Conservation (phyloP, 345 rosid species). For the Excoecaria agallocha region DNA sequence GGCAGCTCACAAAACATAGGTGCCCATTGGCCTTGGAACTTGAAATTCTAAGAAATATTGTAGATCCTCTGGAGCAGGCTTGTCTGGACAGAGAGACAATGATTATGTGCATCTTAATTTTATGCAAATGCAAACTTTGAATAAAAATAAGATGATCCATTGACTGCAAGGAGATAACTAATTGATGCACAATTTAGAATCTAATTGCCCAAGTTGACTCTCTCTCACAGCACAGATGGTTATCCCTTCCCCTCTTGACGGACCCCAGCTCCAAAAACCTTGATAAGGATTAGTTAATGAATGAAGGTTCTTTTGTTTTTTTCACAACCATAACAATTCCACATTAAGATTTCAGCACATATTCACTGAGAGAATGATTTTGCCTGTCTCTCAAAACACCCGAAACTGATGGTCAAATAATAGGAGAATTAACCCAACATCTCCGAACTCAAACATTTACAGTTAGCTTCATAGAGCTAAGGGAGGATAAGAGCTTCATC, state of each 20-base stretch:
- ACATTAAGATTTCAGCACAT: not conserved
- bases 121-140: not conserved
- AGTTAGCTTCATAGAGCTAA: not conserved
- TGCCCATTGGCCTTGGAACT: constrained; percentile 78
- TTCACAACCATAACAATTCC: not conserved
- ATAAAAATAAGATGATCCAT: not conserved
- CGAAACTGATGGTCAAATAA: not conserved
- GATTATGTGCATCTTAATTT: constrained; percentile 1
- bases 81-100: constrained; percentile 43
- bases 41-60: constrained; percentile 68
- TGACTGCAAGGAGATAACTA: constrained; percentile 2
- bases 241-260: not conserved
- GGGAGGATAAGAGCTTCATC: not conserved
- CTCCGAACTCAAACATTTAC: not conserved
- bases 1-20: constrained; percentile 71
- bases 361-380: not conserved
- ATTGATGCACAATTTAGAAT: not conserved
- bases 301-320: not conserved
- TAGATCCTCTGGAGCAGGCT: constrained; percentile 55
- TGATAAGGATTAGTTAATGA: not conserved
- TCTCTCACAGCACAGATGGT: not conserved
- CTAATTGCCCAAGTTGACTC: not conserved
- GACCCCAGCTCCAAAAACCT: not conserved
- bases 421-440: not conserved
- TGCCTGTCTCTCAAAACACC: no score